Evolutionary conservation across 306 rosid genomes (phyloP), one percentile per base, ranked within the genome.

Genomic region (Trifolium repens): DNA sequence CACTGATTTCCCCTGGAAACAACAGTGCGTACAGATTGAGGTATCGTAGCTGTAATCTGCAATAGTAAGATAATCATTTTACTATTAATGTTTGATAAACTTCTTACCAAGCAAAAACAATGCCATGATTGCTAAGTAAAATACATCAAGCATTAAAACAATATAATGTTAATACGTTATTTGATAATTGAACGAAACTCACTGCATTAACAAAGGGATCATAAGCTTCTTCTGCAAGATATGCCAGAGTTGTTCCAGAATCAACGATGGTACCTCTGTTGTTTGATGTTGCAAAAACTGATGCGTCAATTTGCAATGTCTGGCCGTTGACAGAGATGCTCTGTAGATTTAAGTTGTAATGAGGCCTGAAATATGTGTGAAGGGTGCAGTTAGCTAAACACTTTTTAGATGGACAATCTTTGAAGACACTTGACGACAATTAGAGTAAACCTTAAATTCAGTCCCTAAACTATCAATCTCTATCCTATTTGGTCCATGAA

Each of bases 211-310:
- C 84, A 57, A 96, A 92, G 76, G 98, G 90, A 67, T 80, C 86
- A 73, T 84, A 96, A 58, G 99, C 99, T 71, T 83, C 93, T 81
- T 88, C 96, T 14, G 97, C 96, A 77, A 96, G 96, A 83, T 96
- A 96, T 12, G 98, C 98, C 88, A 96, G 85, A 61, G 99, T 96
- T 67, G 99, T 96, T 79, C 99, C 99, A 13, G 99, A 92, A 78
- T 96, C 99, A 77, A 96, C 61, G 59, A 96, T 92, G 78, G 99
- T 92, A 66, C 99, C 99, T 79, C 85, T 74, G 80, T 70, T 87
- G 85, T 47, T 90, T 75, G 99, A 88, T 73, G 98, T 92, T 73
- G 91, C 76, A 73, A 96, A 96, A 69, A 92, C 93, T 5, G 92
- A 17, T 27, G 97, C 81, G 75, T 84, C 87, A 50, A 96, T 85